Evolutionary conservation across 1,139 yeast species (phyloP), one percentile per base, ranked within the genome.

Genomic region (Yamadazyma oceani): DNA sequence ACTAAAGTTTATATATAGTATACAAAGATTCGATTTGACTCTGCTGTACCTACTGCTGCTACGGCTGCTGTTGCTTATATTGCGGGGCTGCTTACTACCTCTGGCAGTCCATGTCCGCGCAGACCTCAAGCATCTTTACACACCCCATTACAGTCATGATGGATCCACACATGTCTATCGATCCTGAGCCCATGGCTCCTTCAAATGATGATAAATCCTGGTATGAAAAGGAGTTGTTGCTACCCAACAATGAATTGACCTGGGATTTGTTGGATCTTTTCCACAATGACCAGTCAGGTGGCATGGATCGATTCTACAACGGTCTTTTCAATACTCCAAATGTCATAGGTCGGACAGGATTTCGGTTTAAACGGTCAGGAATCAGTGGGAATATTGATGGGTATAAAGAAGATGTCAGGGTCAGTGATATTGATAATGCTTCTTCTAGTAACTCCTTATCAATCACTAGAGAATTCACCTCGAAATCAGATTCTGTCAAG

Each of bases 371-470:
- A 47, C 66, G 98, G 51, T 60, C 69, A 11, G 98, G 98, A 1
- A 72, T 94, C 5, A 72, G 74, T 4, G 97, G 97, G 8, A 54
- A 62, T 9, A 80, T 92, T 12, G 64, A 66, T 1, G 75, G 80
- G 0, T 82, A 80, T 48, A 70, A 74, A 35, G 96, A 90, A 58
- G 74, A 69, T 37, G 57, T 73, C 22, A 76, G 75, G 34, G 62
- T 79, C 2, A 66, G 77, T 17, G 82, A 77, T 16, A 57, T 79
- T 1, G 74, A 71, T 32, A 71, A 72, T 41, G 80, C 84, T 15
- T 65, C 62, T 15, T 76, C 90, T 3, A 72, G 81, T 14, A 84
- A 82, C 46, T 85, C 96, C 0, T 64, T 89, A 37, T 82, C 95
- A 2, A 58, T 89, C 41, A 80, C 74, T 31, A 73, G 98, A 47